Percentiles rank a stretch among this genome's conserved stretches.
Conservation (phyloP, 2,329 filamentous ascomycete genomes). For the Colletotrichum euphorbiae region DNA sequence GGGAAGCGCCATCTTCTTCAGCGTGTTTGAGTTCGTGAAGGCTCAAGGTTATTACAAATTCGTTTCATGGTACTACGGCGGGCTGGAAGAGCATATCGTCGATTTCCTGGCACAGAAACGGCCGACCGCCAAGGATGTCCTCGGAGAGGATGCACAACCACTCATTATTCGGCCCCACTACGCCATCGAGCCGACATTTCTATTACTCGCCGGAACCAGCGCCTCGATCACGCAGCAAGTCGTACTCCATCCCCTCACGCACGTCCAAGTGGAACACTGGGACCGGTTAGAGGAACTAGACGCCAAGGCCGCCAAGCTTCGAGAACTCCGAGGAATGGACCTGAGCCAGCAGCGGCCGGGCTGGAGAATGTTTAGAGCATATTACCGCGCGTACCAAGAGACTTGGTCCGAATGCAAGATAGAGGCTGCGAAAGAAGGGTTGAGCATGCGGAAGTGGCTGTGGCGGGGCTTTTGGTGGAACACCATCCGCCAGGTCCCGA, state of each 20-base stretch:
- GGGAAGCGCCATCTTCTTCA: constrained; percentile 79
- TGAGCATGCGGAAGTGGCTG: constrained; percentile 71
- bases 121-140: constrained; percentile 44
- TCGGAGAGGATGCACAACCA: constrained; percentile 48
- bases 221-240: constrained; percentile 77
- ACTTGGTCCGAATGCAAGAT: constrained; percentile 71
- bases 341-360: constrained; percentile 50
- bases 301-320: constrained; percentile 64
- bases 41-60: constrained; percentile 79
- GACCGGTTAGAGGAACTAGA: constrained; percentile 79
- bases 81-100: constrained; percentile 63
- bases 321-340: constrained; percentile 47
- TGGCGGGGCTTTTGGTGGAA: constrained; percentile 80
- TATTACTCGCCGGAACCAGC: constrained; percentile 75
- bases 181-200: constrained; percentile 77
- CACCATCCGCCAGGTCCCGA: constrained; percentile 79
- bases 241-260: constrained; percentile 76
- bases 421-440: constrained; percentile 67
- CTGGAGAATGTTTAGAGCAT: constrained; percentile 70
- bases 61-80: constrained; percentile 77
- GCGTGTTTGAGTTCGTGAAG: constrained; percentile 80
- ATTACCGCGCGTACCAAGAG: constrained; percentile 78
- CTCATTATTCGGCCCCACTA: constrained; percentile 78
- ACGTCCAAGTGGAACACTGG: constrained; percentile 80
- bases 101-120: constrained; percentile 61